A percentile compares a stretch with the other conserved stretches of the same genome.
These are phyloP conservation scores for Podila verticillata DNA, from an alignment of 192 early-diverging fungal species.

Conservation along the genomic window DNA sequence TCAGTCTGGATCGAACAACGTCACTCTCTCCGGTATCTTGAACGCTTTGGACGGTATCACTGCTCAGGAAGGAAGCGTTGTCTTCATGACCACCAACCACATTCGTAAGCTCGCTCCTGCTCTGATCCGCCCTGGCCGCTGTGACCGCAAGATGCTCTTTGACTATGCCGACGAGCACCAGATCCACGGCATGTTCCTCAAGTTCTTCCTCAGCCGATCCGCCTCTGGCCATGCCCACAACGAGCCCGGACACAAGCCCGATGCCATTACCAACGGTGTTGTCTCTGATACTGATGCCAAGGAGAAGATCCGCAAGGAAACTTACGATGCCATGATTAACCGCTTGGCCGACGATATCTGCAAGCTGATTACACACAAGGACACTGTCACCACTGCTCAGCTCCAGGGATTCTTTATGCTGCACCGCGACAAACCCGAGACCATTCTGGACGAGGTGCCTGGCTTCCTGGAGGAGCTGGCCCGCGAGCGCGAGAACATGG, in stretches of 20 bases:
- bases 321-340: slow-evolving; percentile 37
- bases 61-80: slow-evolving; percentile 59
- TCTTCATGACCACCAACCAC: slow-evolving; percentile 63
- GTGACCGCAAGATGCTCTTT: slow-evolving; percentile 61
- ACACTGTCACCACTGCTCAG: slow-evolving; percentile 41
- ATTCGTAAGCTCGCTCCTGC: slow-evolving; percentile 58
- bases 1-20: slow-evolving; percentile 24
- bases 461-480: slow-evolving; percentile 32
- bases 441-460: slow-evolving; percentile 32
- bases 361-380: slow-evolving; percentile 24
- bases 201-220: slow-evolving; percentile 47
- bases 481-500: slow-evolving; percentile 22
- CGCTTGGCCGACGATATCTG: slow-evolving; percentile 25
- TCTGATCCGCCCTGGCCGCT: slow-evolving; percentile 62
- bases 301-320: slow-evolving; percentile 38
- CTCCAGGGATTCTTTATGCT: slow-evolving; percentile 52
- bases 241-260: not conserved
- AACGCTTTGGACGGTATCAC: slow-evolving; percentile 64
- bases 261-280: not conserved
- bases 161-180: slow-evolving; percentile 58
- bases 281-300: slow-evolving; percentile 12
- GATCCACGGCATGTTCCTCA: slow-evolving; percentile 54
- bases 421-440: slow-evolving; percentile 46
- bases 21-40: slow-evolving; percentile 58
- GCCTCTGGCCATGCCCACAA: slow-evolving; percentile 8